Evolutionary conservation across 1,284 basidiomycete species (phyloP), one percentile per base, ranked within the genome.

Genomic region (Tilletiaria anomala): DNA sequence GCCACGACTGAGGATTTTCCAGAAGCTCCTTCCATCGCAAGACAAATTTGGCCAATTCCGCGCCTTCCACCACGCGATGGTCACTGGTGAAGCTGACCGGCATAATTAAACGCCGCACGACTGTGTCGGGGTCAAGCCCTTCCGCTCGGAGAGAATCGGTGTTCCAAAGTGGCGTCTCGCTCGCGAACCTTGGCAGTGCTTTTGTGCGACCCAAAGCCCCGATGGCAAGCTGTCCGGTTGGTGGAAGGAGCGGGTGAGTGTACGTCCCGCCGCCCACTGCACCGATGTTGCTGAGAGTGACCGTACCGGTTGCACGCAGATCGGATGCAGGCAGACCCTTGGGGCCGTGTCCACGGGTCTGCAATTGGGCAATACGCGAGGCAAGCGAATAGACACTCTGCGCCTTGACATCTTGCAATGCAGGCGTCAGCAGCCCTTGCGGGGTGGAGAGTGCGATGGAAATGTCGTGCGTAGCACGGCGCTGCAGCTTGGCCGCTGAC

Each of bases 41-140:
- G 38, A 88, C 82, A 65, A 93, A 85, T 42, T 80, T 80, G 35
- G 86, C 86, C 47, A 93, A 68, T 70, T 93, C 88, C 0, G 86
- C 87, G 5, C 88, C 88, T 65, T 93, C 87, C 6, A 91, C 79
- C 5, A 91, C 78, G 15, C 88, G 71, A 71, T 93, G 88, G 65
- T 93, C 88, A 22, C 82, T 88, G 1, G 56, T 54, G 38, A 58
- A 61, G 18, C 50, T 53, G 39, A 56, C 51, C 3, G 56, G 43
- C 50, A 58, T 48, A 42, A 61, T 49, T 15, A 50, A 38, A 14
- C 56, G 45, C 16, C 44, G 39, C 6, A 55, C 48, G 36, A 40
- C 15, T 14, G 22, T 19, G 21, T 40, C 21, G 4, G 32, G 39
- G 14, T 40, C 39, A 50, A 42, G 35, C 39, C 44, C 40, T 44